Evolutionary conservation across 768 basidiomycete genomes (phyloP).

Genomic region (Jaapia argillacea): DNA sequence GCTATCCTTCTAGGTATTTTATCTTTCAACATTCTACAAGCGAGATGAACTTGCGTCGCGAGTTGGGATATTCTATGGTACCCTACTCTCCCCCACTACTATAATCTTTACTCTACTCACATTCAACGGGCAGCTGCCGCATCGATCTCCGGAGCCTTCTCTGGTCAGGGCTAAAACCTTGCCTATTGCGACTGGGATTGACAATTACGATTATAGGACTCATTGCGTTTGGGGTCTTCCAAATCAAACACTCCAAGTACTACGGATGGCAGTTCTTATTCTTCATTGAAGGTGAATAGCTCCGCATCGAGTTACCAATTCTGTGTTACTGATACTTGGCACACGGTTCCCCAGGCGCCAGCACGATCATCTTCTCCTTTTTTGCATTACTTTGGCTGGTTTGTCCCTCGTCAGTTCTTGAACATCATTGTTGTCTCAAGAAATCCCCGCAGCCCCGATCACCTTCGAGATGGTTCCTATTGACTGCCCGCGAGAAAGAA

Average conservation of each 20-base stretch:
- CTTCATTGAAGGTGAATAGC: constrained; percentile 35
- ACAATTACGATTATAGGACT: constrained; percentile 20
- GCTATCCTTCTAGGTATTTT: constrained; percentile 27
- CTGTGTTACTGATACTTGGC: background rate
- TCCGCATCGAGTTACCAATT: constrained; percentile 1
- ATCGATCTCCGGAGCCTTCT: background rate
- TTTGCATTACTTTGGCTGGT: constrained; percentile 36
- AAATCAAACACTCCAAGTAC: constrained; percentile 29
- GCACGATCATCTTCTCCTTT: constrained; percentile 30
- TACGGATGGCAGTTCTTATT: constrained; percentile 43
- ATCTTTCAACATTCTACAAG: constrained; percentile 42
- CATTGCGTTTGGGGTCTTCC: constrained; percentile 43
- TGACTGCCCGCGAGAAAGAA: background rate
- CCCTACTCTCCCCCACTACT: background rate
- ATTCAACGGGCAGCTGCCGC: background rate
- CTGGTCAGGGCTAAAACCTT: background rate
- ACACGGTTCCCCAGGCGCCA: constrained; percentile 20
- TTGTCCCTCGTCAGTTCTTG: constrained; percentile 27
- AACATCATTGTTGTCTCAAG: constrained; percentile 30
- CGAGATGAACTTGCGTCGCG: constrained; percentile 40
- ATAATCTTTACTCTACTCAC: background rate
- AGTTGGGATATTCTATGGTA: constrained; percentile 39
- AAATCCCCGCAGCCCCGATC: background rate
- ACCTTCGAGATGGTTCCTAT: background rate
- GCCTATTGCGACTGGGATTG: no score